phyloP scores from a whole-genome alignment of 2,329 filamentous ascomycete species.

The Apiospora aurea region DNA sequence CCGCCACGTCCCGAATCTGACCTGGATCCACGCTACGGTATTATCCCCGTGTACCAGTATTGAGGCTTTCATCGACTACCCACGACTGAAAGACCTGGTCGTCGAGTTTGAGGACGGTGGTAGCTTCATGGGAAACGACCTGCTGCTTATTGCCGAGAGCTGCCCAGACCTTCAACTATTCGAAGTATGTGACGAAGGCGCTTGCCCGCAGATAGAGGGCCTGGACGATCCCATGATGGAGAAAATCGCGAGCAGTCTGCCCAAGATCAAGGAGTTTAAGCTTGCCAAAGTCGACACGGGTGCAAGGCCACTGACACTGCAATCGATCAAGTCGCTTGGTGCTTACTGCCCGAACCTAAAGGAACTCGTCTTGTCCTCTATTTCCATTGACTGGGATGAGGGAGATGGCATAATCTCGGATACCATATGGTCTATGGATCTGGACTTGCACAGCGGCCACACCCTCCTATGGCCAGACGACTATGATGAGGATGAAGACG shows the following conservation, averaged over 20 bases:
- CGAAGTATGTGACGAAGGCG: neutral
- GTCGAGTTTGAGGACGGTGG: neutral
- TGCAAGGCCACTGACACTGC: neutral
- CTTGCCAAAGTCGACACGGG: neutral
- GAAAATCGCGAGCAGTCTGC: neutral
- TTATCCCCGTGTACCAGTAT: neutral
- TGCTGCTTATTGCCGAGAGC: slow-evolving; percentile 1
- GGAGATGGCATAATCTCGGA: neutral
- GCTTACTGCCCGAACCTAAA: neutral
- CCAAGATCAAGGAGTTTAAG: neutral
- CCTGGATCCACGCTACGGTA: neutral
- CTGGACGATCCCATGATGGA: slow-evolving; percentile 20
- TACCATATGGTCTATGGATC: neutral
- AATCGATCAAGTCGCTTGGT: slow-evolving; percentile 20
- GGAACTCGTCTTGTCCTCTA: neutral
- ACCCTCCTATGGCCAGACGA: neutral
- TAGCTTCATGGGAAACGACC: neutral
- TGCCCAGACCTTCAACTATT: neutral
- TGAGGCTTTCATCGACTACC: neutral
- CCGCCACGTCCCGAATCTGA: neutral
- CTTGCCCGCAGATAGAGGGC: neutral
- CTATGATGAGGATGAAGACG: neutral
- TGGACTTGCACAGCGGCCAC: neutral
- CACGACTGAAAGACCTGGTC: neutral
- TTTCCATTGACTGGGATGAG: slow-evolving; percentile 12